These are phyloP conservation scores for Ramicandelaber brevisporus DNA, from an alignment of 192 early-diverging fungal genomes.

Conservation along the genomic window DNA sequence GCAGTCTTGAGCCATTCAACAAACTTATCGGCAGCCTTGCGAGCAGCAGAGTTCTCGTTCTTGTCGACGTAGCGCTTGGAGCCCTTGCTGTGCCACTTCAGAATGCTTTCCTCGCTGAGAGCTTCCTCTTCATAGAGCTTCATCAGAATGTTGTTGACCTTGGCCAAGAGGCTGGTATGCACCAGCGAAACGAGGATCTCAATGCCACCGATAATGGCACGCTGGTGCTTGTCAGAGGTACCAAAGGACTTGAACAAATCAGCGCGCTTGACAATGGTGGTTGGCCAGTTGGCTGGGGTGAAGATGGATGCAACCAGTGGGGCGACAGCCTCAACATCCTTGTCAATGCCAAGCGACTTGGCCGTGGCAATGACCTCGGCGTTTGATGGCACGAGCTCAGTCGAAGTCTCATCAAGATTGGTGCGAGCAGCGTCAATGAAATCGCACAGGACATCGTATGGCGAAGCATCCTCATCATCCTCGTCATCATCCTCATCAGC, in stretches of 20 bases:
- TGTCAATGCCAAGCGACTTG: slow-evolving; percentile 38
- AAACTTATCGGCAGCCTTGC: slow-evolving; percentile 68
- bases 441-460: slow-evolving; percentile 53
- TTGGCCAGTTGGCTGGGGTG: slow-evolving; percentile 17
- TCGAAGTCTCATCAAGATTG: no score
- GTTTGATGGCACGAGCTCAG: no score
- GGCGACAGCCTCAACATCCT: slow-evolving; percentile 52
- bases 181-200: slow-evolving; percentile 51
- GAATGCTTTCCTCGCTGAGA: slow-evolving; percentile 69
- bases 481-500: slow-evolving; percentile 27
- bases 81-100: slow-evolving; percentile 73
- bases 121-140: slow-evolving; percentile 75
- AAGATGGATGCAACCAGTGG: slow-evolving; percentile 71
- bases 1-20: slow-evolving; percentile 75
- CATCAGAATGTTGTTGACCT: slow-evolving; percentile 58
- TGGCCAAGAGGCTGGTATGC: slow-evolving; percentile 24
- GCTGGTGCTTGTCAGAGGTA: slow-evolving; percentile 59
- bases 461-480: slow-evolving; percentile 22
- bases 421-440: slow-evolving; percentile 43
- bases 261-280: slow-evolving; percentile 27
- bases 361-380: slow-evolving; percentile 56
- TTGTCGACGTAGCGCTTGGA: slow-evolving; percentile 64
- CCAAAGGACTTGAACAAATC: slow-evolving; percentile 48
- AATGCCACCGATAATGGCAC: slow-evolving; percentile 69
- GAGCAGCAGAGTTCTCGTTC: slow-evolving; percentile 53